A percentile compares a stretch with the other conserved stretches of the same genome.
Conservation (phyloP, 1,139 yeast species). For the Debaryomyces robertsiae region DNA sequence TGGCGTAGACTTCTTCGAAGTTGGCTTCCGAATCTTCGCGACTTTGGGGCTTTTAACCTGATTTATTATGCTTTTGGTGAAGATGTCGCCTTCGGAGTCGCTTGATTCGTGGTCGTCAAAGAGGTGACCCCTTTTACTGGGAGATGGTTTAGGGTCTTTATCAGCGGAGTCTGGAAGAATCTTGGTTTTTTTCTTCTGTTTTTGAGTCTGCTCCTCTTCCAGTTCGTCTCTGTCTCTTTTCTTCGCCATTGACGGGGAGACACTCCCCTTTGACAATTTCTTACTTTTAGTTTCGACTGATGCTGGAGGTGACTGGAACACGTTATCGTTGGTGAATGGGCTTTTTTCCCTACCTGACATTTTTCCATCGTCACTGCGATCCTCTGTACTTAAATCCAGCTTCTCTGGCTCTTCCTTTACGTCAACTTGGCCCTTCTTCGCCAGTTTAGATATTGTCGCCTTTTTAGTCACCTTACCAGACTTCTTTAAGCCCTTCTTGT, state of each 20-base stretch:
- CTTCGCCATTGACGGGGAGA: conserved; percentile 1
- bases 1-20: conserved; percentile 7
- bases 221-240: conserved; percentile 8
- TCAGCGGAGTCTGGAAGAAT: conserved; percentile 4
- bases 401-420: conserved; percentile 4
- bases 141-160: background rate
- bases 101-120: conserved; percentile 10
- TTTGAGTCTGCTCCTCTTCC: conserved; percentile 8
- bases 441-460: conserved; percentile 5
- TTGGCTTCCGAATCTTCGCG: conserved; percentile 4
- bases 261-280: conserved; percentile 16
- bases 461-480: conserved; percentile 3
- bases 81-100: conserved; percentile 10
- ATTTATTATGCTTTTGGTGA: conserved; percentile 10
- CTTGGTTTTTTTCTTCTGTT: conserved; percentile 9
- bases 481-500: background rate
- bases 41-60: conserved; percentile 11
- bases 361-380: conserved; percentile 1
- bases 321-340: conserved; percentile 42
- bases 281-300: conserved; percentile 26
- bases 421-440: conserved; percentile 1
- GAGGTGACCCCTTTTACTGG: conserved; percentile 6
- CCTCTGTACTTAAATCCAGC: background rate
- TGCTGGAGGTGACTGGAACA: conserved; percentile 37
- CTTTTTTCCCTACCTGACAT: conserved; percentile 12